These are phyloP conservation scores for Gymnopus androsaceus DNA, from an alignment of 1,284 basidiomycete species.

Conservation along the genomic window DNA sequence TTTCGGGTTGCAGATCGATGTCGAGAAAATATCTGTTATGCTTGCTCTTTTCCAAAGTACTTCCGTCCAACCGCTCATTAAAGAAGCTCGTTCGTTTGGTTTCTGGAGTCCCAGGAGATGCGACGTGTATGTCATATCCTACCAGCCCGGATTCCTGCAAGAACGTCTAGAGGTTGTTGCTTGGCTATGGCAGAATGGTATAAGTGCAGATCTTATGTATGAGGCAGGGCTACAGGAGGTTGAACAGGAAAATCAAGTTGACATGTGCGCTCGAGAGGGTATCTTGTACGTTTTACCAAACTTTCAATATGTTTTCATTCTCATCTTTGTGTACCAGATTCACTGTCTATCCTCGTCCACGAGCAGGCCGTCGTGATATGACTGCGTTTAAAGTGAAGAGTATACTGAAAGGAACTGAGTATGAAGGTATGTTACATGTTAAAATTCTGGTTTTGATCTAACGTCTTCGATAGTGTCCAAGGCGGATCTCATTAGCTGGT, in stretches of 20 bases:
- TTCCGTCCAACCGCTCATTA: constrained; percentile 68
- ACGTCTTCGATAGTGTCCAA: constrained; percentile 50
- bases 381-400: constrained; percentile 80
- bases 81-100: constrained; percentile 81
- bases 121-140: constrained; percentile 83
- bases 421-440: constrained; percentile 54
- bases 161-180: constrained; percentile 79
- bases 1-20: constrained; percentile 74
- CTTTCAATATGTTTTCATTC: neutral
- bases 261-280: constrained; percentile 72
- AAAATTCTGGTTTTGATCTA: neutral
- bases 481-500: constrained; percentile 68
- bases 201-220: constrained; percentile 88
- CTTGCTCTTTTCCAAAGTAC: constrained; percentile 74
- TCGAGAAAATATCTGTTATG: constrained; percentile 77
- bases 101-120: constrained; percentile 86
- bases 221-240: constrained; percentile 63
- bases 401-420: constrained; percentile 72
- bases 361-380: constrained; percentile 57
- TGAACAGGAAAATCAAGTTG: constrained; percentile 65
- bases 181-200: constrained; percentile 78
- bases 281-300: constrained; percentile 59
- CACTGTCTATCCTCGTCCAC: constrained; percentile 67
- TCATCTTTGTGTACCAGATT: constrained; percentile 48
- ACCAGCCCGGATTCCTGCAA: constrained; percentile 72